phyloP scores from a whole-genome alignment of 345 rosid species.

The Carallia pectinifolia region DNA sequence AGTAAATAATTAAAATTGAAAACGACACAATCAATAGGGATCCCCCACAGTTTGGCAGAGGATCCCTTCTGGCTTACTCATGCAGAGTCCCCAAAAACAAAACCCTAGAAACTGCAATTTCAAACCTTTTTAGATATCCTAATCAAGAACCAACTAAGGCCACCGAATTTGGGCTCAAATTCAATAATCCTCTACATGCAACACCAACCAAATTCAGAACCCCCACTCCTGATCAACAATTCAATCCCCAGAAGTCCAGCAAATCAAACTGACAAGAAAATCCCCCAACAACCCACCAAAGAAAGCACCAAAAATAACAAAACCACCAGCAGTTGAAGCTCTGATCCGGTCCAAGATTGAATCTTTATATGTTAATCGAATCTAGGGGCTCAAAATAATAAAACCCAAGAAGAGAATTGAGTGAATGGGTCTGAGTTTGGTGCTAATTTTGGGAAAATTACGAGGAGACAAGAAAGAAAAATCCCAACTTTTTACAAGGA shows the following conservation, averaged over 20 bases:
- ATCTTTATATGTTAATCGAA: constrained; percentile 29
- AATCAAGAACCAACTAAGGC: constrained; percentile 14
- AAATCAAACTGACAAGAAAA: constrained; percentile 30
- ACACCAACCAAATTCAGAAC: constrained; percentile 18
- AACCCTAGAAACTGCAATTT: constrained; percentile 23
- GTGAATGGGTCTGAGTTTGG: constrained; percentile 7
- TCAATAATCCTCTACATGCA: constrained; percentile 34
- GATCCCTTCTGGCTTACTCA: constrained; percentile 56
- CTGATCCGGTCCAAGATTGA: constrained; percentile 34
- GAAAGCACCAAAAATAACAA: not conserved
- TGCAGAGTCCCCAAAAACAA: constrained; percentile 36
- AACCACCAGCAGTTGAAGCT: constrained; percentile 20
- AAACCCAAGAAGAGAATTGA: constrained; percentile 19
- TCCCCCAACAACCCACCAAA: constrained; percentile 19
- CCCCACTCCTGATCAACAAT: constrained; percentile 24
- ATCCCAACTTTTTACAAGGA: constrained; percentile 31
- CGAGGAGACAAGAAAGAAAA: constrained; percentile 13
- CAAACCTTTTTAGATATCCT: constrained; percentile 18
- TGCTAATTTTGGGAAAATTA: constrained; percentile 6
- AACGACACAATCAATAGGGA: constrained; percentile 33
- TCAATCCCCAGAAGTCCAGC: constrained; percentile 36
- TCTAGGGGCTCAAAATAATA: constrained; percentile 17
- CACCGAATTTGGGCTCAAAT: constrained; percentile 23
- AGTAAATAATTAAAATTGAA: not conserved
- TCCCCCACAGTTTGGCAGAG: constrained; percentile 59